These are phyloP conservation scores for Ceratobasidium papillatum DNA, from an alignment of 1,284 basidiomycete genomes.

Conservation along the genomic window DNA sequence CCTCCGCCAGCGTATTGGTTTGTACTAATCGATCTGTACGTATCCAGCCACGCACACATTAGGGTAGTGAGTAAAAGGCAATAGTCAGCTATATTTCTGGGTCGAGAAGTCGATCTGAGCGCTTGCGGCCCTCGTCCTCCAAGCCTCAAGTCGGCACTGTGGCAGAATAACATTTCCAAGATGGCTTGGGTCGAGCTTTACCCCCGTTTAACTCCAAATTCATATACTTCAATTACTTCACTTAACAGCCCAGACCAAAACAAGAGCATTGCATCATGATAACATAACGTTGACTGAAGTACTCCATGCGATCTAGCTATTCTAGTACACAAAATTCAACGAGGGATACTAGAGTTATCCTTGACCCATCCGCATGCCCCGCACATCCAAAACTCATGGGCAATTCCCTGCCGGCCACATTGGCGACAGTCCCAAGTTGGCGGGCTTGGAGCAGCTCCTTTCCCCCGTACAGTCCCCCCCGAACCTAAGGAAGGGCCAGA, in stretches of 20 bases:
- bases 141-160: neutral
- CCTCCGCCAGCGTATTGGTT: neutral
- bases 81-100: neutral
- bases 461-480: neutral
- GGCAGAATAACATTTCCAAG: neutral
- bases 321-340: neutral
- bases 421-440: constrained; percentile 71
- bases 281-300: neutral
- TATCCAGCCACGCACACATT: neutral
- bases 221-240: constrained; percentile 11
- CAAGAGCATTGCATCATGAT: neutral
- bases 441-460: constrained; percentile 46
- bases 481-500: neutral
- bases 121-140: neutral
- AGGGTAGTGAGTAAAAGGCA: neutral
- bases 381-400: constrained; percentile 78
- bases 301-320: neutral
- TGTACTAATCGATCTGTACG: neutral
- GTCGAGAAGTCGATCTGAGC: neutral
- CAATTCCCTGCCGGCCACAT: constrained; percentile 71
- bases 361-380: constrained; percentile 74
- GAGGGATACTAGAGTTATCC: constrained; percentile 51
- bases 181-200: neutral
- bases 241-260: neutral
- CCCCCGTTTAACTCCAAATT: neutral